These are phyloP conservation scores for Hypoxylon subgilvum DNA, from an alignment of 495 filamentous ascomycete genomes.

Conservation along the genomic window DNA sequence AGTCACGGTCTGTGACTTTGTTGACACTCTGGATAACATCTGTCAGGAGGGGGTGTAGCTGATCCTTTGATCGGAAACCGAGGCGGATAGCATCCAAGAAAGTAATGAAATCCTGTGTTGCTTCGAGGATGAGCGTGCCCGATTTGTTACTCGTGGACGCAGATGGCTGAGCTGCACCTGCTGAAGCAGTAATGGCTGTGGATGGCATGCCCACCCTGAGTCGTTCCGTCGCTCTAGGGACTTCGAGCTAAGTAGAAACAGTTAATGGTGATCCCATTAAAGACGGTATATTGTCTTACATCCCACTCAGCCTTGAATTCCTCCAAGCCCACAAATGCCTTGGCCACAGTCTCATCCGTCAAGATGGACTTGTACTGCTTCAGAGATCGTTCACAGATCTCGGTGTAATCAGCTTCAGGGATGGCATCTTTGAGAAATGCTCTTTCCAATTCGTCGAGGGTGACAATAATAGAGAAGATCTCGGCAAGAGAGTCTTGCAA, in stretches of 20 bases:
- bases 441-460: constrained; percentile 92
- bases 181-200: constrained; percentile 63
- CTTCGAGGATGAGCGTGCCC: constrained; percentile 78
- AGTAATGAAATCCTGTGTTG: constrained; percentile 97
- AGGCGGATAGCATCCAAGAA: constrained; percentile 93
- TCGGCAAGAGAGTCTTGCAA: constrained; percentile 95
- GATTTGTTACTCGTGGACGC: constrained; percentile 63
- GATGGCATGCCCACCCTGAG: constrained; percentile 84
- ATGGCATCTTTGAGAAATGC: constrained; percentile 97
- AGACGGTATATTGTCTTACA: constrained; percentile 57
- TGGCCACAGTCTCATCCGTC: constrained; percentile 81
- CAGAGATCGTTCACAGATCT: constrained; percentile 87
- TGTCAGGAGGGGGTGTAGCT: constrained; percentile 87
- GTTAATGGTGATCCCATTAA: constrained; percentile 10
- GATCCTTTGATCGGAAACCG: constrained; percentile 89
- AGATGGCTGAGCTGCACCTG: constrained; percentile 50
- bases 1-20: constrained; percentile 90
- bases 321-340: constrained; percentile 84
- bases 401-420: constrained; percentile 88
- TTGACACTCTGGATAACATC: constrained; percentile 97
- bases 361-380: constrained; percentile 97
- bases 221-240: constrained; percentile 89
- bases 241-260: constrained; percentile 74
- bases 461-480: constrained; percentile 96
- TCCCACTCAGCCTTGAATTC: constrained; percentile 94